Evolutionary conservation across 1,284 basidiomycete genomes (phyloP).

Genomic region (Singerocomus rubriflavus): DNA sequence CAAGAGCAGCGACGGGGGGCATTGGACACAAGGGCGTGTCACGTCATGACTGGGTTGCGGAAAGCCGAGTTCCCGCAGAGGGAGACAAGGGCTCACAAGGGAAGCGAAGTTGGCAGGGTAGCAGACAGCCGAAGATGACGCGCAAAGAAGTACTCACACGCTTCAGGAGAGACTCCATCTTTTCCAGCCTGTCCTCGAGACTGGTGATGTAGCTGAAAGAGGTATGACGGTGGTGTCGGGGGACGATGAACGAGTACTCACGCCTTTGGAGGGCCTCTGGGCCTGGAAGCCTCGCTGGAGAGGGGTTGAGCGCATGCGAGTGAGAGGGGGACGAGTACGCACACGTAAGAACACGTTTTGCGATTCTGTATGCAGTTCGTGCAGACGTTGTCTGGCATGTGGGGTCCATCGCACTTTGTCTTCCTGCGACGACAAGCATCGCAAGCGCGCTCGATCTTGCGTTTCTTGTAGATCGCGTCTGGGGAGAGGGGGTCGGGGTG

Average conservation of each 20-base stretch:
- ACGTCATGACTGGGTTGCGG: neutral
- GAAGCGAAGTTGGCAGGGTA: neutral
- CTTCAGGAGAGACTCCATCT: constrained; percentile 65
- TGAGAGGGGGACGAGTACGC: constrained; percentile 26
- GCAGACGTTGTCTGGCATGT: constrained; percentile 58
- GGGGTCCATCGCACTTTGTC: constrained; percentile 68
- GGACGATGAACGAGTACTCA: constrained; percentile 36
- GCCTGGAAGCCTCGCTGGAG: constrained; percentile 69
- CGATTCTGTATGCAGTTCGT: constrained; percentile 68
- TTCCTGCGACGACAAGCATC: constrained; percentile 67
- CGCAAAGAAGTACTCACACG: constrained; percentile 45
- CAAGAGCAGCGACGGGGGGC: neutral
- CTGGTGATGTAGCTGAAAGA: constrained; percentile 64
- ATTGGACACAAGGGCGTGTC: constrained; percentile 1
- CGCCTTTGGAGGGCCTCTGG: constrained; percentile 83
- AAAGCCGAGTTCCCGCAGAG: neutral
- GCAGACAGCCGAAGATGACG: neutral
- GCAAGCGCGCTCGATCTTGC: constrained; percentile 67
- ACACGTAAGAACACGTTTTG: constrained; percentile 74
- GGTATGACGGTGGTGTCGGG: neutral
- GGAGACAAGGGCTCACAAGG: neutral
- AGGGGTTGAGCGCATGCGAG: neutral
- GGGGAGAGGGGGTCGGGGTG: constrained; percentile 3
- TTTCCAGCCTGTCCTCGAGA: constrained; percentile 74
- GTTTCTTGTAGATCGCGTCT: constrained; percentile 40